Base-by-base conservation (phyloP, 805 yeast genomes). In the Spathaspora gorwiae region DNA sequence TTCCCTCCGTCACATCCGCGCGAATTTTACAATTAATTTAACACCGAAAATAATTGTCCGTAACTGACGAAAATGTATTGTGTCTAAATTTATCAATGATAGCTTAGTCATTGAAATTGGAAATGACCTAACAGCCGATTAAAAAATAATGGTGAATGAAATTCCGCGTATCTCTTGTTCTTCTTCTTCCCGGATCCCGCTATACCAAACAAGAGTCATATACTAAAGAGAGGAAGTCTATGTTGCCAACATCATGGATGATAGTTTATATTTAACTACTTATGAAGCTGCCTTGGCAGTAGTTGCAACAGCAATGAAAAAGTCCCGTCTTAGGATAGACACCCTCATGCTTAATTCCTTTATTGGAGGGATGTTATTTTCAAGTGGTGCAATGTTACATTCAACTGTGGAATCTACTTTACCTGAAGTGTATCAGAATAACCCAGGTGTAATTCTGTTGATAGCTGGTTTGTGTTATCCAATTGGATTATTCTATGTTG, bases 231-330 rank as follows among this genome's bases (percentile, higher is more conserved):
- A 19, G 5, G 24, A 19, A 19, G 24, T 19, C 24, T 19, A 19
- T 19, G 24, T 19, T 19, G 24, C 24, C 24, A 19, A 19, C 24
- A 19, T 19, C 24, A 57, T 56, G 65, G 54, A 44, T 10, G 62
- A 56, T 37, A 68, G 64, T 15, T 43, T 72, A 52, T 87, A 84
- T 55, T 73, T 84, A 41, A 80, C 89, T 4, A 87, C 92, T 6
- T 82, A 86, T 64, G 95, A 87, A 55, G 82, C 92, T 2, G 94
- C 94, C 0, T 62, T 87, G 42, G 94, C 95, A 0, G 84, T 85
- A 35, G 92, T 86, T 14, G 95, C 95, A 7, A 87, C 94, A 0
- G 73, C 89, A 2, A 86, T 86, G 94, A 87, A 87, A 62, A 87
- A 87, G 56, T 77, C 90, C 4, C 72, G 95, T 61, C 72, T 84